phyloP scores from a whole-genome alignment of 208 protist genomes.

The Leptomonas pyrrhocoris region DNA sequence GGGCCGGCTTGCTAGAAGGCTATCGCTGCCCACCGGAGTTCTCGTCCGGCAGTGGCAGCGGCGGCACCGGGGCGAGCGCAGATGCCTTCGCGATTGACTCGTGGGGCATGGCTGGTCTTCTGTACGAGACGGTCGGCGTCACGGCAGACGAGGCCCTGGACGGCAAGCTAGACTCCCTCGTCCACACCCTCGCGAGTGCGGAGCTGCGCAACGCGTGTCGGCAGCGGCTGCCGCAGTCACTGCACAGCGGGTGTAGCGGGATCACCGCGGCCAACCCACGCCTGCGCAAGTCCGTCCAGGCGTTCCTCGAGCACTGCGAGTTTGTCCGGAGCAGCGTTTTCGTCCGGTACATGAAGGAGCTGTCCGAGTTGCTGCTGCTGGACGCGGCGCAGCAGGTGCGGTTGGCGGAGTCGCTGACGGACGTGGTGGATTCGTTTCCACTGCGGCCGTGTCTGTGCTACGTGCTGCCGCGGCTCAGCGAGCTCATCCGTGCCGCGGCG shows the following conservation, averaged over 20 bases:
- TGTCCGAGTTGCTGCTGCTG: slow-evolving; percentile 77
- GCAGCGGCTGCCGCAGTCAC: slow-evolving; percentile 46
- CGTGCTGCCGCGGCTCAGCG: slow-evolving; percentile 63
- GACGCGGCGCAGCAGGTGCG: slow-evolving; percentile 56
- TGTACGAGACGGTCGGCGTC: slow-evolving; percentile 68
- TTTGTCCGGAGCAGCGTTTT: slow-evolving; percentile 70
- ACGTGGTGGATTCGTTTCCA: slow-evolving; percentile 54
- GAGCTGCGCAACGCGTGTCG: slow-evolving; percentile 34
- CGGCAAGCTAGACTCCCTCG: slow-evolving; percentile 18
- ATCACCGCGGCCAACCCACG: slow-evolving; percentile 59
- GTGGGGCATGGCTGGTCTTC: slow-evolving; percentile 80
- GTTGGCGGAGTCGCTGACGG: slow-evolving; percentile 61
- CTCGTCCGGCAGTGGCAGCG: neutral
- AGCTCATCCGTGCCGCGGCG: slow-evolving; percentile 55
- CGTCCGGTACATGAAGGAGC: slow-evolving; percentile 57
- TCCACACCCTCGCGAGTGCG: slow-evolving; percentile 24
- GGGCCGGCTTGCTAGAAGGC: slow-evolving; percentile 34
- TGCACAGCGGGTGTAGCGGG: slow-evolving; percentile 52
- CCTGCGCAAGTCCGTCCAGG: slow-evolving; percentile 43
- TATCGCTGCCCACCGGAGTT: slow-evolving; percentile 50
- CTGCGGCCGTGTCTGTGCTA: slow-evolving; percentile 54
- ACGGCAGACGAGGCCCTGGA: slow-evolving; percentile 29
- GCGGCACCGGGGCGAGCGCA: neutral
- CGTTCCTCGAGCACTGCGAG: slow-evolving; percentile 52
- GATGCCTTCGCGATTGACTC: slow-evolving; percentile 57